Base-by-base conservation (phyloP, 2,329 filamentous ascomycete species). In the Arthroderma uncinatum region DNA sequence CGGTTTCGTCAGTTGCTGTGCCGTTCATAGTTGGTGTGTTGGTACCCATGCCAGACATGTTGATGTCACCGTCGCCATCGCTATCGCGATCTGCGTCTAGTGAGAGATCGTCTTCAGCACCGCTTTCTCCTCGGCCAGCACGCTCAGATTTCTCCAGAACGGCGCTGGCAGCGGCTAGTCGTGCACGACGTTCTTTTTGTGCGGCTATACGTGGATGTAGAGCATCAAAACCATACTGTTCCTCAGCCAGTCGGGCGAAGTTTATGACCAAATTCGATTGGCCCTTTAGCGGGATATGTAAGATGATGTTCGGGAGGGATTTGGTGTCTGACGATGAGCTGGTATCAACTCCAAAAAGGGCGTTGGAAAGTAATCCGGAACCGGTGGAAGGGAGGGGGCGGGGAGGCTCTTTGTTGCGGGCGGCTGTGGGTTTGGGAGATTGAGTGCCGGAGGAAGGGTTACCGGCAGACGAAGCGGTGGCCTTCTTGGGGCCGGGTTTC, bases 181-280 rank as follows among this genome's bases (percentile, higher is more conserved):
- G 86, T 16, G 89, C 86, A 64, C 95, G 85, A 57, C 89, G 86
- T 65, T 94, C 89, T 62, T 88, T 85, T 62, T 93, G 89, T 33
- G 91, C 91, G 1, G 93, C 93, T 61, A 94, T 79, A 6, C 91
- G 86, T 30, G 93, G 93, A 68, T 97, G 91, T 36, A 97, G 78
- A 0, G 92, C 93, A 60, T 94, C 90, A 78, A 92, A 95, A 23
- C 93, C 93, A 69, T 96, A 97, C 61, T 86, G 87, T 62, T 94
- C 90, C 71, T 95, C 89, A 9, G 94, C 93, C 72, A 97, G 79
- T 47, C 89, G 88, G 66, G 92, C 91, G 63, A 97, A 96, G 70
- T 97, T 97, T 73, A 98, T 83, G 60, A 94, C 92, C 63, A 92
- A 89, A 70, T 95, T 95, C 36, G 82, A 86, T 64, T 88, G 84